Percentiles rank a stretch among this genome's conserved stretches.
Conservation (phyloP, 805 yeast species). For the Barnettozyma pratensis region DNA sequence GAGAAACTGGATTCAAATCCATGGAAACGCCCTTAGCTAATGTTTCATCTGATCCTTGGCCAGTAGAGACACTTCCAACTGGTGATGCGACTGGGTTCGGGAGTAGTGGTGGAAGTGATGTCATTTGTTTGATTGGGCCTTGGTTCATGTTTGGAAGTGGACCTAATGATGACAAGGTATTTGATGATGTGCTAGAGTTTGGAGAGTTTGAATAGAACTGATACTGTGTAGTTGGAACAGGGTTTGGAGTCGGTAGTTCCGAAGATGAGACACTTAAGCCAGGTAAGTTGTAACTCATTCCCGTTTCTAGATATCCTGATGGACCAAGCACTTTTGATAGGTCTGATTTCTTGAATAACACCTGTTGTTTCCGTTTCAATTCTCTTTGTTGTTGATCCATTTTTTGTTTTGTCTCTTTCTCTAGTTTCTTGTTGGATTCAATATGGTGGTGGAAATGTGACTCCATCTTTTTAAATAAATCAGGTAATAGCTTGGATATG, state of each 20-base stretch:
- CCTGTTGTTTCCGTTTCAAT: neutral
- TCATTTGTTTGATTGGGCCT: neutral
- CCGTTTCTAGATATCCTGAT: slow-evolving; percentile 7
- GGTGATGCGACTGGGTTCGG: neutral
- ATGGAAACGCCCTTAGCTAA: neutral
- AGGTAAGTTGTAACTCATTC: slow-evolving; percentile 14
- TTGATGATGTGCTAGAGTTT: neutral
- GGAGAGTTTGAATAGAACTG: neutral
- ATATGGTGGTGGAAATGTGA: slow-evolving; percentile 23
- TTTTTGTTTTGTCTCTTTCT: neutral
- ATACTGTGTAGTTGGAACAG: too few relatives aligned
- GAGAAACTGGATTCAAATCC: slow-evolving; percentile 7
- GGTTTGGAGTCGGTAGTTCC: neutral
- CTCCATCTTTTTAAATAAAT: slow-evolving; percentile 33
- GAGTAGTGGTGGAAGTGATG: neutral
- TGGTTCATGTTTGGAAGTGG: neutral
- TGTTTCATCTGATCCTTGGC: neutral
- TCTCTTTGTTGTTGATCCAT: neutral
- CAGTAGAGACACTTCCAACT: neutral
- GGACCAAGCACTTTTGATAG: slow-evolving; percentile 3
- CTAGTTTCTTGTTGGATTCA: slow-evolving; percentile 6
- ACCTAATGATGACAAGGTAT: neutral
- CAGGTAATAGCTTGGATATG: slow-evolving; percentile 36
- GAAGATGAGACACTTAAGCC: neutral
- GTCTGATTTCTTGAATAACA: slow-evolving; percentile 1